Conservation (phyloP, 1,139 yeast species). For the Suhomyces bokatorum region DNA sequence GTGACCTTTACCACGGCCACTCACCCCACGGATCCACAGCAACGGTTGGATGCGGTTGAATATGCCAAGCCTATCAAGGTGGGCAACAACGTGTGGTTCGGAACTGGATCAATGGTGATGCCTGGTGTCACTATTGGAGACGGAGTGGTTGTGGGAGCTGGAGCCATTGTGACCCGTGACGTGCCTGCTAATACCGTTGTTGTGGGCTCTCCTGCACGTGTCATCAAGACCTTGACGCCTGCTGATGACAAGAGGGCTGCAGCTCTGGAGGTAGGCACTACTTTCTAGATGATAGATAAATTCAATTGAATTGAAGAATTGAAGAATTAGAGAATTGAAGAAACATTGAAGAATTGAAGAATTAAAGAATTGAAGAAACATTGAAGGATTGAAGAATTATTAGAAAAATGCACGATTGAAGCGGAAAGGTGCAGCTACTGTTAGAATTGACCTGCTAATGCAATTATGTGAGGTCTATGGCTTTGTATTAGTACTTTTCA, state of each 20-base stretch:
- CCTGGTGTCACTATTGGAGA: slow-evolving; percentile 72
- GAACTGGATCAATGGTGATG: slow-evolving; percentile 52
- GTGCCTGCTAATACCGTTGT: slow-evolving; percentile 55
- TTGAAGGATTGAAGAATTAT: too few species aligned
- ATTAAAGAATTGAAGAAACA: too few species aligned
- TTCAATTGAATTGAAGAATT: too few species aligned
- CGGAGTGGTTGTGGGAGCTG: slow-evolving; percentile 66
- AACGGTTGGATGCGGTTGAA: slow-evolving; percentile 48
- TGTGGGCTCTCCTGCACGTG: slow-evolving; percentile 62
- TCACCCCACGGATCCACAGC: slow-evolving; percentile 57
- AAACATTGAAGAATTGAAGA: too few species aligned
- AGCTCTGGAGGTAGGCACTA: slow-evolving; percentile 12
- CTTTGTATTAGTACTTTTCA: too few species aligned
- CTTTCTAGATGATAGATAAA: not conserved
- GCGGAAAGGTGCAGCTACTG: too few species aligned
- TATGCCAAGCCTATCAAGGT: slow-evolving; percentile 57
- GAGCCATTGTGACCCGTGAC: slow-evolving; percentile 58
- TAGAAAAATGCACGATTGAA: too few species aligned
- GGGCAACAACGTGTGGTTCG: slow-evolving; percentile 69
- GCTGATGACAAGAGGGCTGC: slow-evolving; percentile 9
- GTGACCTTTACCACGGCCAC: slow-evolving; percentile 62
- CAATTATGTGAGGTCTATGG: too few species aligned
- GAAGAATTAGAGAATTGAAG: too few species aligned
- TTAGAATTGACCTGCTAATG: too few species aligned
- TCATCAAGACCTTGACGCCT: slow-evolving; percentile 32